These are phyloP conservation scores for Cadophora sp. DNA, from an alignment of 2,329 filamentous ascomycete genomes.

Conservation along the genomic window DNA sequence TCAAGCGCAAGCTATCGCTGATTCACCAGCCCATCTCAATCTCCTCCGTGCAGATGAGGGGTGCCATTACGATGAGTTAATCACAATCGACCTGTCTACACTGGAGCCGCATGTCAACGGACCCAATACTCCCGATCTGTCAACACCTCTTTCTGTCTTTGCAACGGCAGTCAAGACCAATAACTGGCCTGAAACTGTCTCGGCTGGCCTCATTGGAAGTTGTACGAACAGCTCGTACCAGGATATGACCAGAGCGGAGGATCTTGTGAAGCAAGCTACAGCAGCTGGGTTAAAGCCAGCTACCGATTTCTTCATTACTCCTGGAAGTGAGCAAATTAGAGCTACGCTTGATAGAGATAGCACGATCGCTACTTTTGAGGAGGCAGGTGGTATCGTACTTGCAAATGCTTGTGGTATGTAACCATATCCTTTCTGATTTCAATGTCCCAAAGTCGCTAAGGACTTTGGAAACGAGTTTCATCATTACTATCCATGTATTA, in stretches of 20 bases:
- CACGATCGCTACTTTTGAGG: conserved; percentile 83
- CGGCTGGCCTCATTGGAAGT: conserved; percentile 93
- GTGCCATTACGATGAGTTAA: conserved; percentile 87
- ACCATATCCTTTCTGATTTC: neutral
- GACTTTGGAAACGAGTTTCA: neutral
- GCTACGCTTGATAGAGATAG: conserved; percentile 91
- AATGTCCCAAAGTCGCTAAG: neutral
- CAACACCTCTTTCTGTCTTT: conserved; percentile 90
- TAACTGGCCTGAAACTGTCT: conserved; percentile 89
- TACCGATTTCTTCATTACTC: conserved; percentile 93
- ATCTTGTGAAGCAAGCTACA: conserved; percentile 88
- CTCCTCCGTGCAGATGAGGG: conserved; percentile 79
- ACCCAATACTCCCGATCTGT: conserved; percentile 94
- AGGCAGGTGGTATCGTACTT: conserved; percentile 86
- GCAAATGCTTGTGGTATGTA: conserved; percentile 88
- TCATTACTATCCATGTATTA: no score
- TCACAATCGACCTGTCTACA: conserved; percentile 87
- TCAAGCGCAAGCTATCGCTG: conserved; percentile 42
- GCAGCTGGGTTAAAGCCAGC: conserved; percentile 89
- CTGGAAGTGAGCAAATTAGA: conserved; percentile 94
- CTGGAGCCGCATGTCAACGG: conserved; percentile 98
- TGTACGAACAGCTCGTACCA: conserved; percentile 99
- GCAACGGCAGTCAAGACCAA: conserved; percentile 83
- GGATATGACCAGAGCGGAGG: conserved; percentile 96
- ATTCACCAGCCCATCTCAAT: conserved; percentile 55